These are phyloP conservation scores for Aspergillus affinis DNA, from an alignment of 495 filamentous ascomycete genomes.

Conservation along the genomic window DNA sequence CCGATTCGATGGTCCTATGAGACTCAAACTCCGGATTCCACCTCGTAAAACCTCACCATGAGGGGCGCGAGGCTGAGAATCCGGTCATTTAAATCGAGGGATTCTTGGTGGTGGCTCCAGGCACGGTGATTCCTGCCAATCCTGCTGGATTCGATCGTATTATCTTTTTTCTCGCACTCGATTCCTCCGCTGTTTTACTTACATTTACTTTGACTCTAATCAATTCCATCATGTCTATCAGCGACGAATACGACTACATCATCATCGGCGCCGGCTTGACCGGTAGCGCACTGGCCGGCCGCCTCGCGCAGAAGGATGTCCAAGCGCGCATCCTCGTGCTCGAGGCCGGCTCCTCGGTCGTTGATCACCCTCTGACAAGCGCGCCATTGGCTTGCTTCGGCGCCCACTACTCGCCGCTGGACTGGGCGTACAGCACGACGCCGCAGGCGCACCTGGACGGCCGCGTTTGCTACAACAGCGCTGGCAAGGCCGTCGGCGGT, in stretches of 20 bases:
- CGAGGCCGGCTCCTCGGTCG: constrained; percentile 33
- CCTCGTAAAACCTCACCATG: too few relatives aligned
- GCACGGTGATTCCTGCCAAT: too few relatives aligned
- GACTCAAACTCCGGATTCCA: too few relatives aligned
- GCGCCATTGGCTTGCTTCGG: constrained; percentile 3
- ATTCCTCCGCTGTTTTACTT: too few relatives aligned
- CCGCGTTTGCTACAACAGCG: constrained; percentile 19
- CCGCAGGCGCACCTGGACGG: constrained; percentile 28
- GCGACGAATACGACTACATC: constrained; percentile 24
- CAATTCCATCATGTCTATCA: neutral
- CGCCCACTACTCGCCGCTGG: constrained; percentile 21
- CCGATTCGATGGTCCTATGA: too few relatives aligned
- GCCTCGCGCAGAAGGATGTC: constrained; percentile 21
- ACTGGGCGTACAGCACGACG: constrained; percentile 27
- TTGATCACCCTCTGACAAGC: constrained; percentile 17
- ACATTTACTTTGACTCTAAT: too few relatives aligned
- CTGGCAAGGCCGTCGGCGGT: constrained; percentile 31
- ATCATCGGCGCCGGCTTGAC: constrained; percentile 33
- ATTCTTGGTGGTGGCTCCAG: too few relatives aligned
- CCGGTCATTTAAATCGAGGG: too few relatives aligned
- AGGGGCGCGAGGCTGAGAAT: too few relatives aligned
- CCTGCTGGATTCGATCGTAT: too few relatives aligned
- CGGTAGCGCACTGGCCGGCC: constrained; percentile 29
- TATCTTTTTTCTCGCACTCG: too few relatives aligned
- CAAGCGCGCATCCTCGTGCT: constrained; percentile 28